Conservation (phyloP, 192 early-diverging fungal species). For the Coemansia sp. region DNA sequence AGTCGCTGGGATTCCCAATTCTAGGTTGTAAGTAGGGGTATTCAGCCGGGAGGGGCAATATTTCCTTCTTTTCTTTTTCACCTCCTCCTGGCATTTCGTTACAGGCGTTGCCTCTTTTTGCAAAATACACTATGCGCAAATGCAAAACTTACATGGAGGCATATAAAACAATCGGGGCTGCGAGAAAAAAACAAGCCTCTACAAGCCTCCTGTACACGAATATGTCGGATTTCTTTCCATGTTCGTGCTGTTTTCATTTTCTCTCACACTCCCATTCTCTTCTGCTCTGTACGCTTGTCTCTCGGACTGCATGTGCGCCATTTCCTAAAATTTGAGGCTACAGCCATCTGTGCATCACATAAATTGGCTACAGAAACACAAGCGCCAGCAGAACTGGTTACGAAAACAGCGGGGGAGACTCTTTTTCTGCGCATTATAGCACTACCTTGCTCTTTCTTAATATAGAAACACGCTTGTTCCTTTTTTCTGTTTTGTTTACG, state of each 20-base stretch:
- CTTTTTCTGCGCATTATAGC: too few relatives aligned
- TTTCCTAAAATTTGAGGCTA: slow-evolving; percentile 9
- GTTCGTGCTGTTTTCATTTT: too few relatives aligned
- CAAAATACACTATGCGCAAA: neutral
- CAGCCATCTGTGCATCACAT: slow-evolving; percentile 9
- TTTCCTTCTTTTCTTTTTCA: neutral
- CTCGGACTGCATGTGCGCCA: too few relatives aligned
- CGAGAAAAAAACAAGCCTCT: slow-evolving; percentile 10
- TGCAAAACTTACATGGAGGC: slow-evolving; percentile 2
- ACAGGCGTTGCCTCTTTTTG: neutral
- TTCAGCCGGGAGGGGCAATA: neutral
- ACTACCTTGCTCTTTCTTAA: too few relatives aligned
- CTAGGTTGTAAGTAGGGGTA: neutral
- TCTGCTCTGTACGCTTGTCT: neutral
- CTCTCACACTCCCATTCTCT: neutral
- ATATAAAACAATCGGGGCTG: neutral
- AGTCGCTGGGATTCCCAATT: neutral
- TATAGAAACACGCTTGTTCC: too few relatives aligned
- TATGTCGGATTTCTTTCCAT: too few relatives aligned
- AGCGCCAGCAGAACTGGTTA: too few relatives aligned
- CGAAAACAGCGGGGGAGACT: too few relatives aligned
- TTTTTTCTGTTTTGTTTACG: too few relatives aligned
- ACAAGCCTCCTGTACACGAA: slow-evolving; percentile 3
- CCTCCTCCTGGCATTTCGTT: neutral
- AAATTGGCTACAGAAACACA: too few relatives aligned